phyloP scores from a whole-genome alignment of 768 basidiomycete species.

The Termitomyces sp. region DNA sequence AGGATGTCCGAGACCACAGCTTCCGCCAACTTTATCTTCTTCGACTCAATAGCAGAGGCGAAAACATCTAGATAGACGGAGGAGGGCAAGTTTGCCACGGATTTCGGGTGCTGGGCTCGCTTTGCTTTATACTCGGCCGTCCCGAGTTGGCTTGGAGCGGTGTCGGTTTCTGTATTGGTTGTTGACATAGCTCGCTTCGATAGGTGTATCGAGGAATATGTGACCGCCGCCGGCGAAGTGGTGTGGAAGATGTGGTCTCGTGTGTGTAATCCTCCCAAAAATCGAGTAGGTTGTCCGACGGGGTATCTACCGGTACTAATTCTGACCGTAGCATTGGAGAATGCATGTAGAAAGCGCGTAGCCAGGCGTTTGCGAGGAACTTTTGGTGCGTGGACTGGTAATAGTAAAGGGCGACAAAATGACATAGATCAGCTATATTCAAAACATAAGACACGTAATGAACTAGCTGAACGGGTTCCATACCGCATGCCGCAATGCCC shows the following conservation, averaged over 20 bases:
- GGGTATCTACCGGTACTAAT: background rate
- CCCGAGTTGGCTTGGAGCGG: background rate
- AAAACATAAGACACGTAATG: constrained; percentile 6
- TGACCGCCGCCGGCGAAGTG: constrained; percentile 3
- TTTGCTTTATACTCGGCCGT: constrained; percentile 3
- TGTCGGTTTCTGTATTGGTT: background rate
- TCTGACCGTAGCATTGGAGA: constrained; percentile 13
- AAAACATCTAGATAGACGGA: constrained; percentile 9
- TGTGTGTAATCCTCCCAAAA: background rate
- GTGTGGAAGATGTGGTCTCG: constrained; percentile 4
- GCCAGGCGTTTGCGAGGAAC: constrained; percentile 14
- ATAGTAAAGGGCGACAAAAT: constrained; percentile 61
- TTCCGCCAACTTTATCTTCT: constrained; percentile 10
- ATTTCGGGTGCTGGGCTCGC: constrained; percentile 3
- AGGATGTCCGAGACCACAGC: constrained; percentile 21
- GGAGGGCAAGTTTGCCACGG: constrained; percentile 4
- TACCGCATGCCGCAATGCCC: constrained; percentile 55
- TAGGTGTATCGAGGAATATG: constrained; percentile 8
- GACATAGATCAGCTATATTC: constrained; percentile 69
- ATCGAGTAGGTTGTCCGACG: background rate
- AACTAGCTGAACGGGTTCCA: constrained; percentile 15
- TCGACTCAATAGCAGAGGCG: background rate
- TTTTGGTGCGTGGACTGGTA: constrained; percentile 41
- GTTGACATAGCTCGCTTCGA: constrained; percentile 8
- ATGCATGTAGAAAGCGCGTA: constrained; percentile 19